These are phyloP conservation scores for Podaxis sp. DNA, from an alignment of 768 basidiomycete genomes.

Conservation along the genomic window DNA sequence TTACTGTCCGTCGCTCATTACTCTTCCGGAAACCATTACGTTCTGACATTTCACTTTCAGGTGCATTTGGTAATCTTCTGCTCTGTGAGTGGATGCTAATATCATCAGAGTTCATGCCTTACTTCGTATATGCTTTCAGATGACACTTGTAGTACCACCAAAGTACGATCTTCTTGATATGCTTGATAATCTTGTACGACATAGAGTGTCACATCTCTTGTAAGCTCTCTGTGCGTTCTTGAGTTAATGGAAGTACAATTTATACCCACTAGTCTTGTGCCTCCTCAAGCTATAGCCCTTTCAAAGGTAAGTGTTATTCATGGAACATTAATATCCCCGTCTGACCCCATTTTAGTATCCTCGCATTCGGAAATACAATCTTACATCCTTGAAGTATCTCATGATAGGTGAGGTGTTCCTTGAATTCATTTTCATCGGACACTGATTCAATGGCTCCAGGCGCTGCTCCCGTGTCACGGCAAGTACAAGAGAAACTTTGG, in stretches of 20 bases:
- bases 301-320: slow-evolving; percentile 40
- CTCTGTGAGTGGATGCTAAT: slow-evolving; percentile 33
- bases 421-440: background rate
- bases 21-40: slow-evolving; percentile 6
- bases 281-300: slow-evolving; percentile 47
- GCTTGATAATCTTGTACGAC: slow-evolving; percentile 42
- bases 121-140: slow-evolving; percentile 29
- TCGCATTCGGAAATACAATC: slow-evolving; percentile 37
- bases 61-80: slow-evolving; percentile 55
- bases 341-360: slow-evolving; percentile 33
- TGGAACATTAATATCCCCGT: background rate
- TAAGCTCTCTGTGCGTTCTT: slow-evolving; percentile 19
- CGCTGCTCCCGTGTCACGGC: slow-evolving; percentile 56
- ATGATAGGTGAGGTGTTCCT: slow-evolving; percentile 35
- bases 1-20: slow-evolving; percentile 36
- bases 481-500: slow-evolving; percentile 45
- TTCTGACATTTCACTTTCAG: slow-evolving; percentile 28
- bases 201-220: slow-evolving; percentile 49
- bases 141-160: slow-evolving; percentile 45
- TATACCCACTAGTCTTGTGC: slow-evolving; percentile 35
- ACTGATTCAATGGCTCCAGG: slow-evolving; percentile 35
- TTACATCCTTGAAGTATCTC: slow-evolving; percentile 37
- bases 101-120: background rate
- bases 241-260: background rate
- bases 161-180: slow-evolving; percentile 45